Evolutionary conservation across 306 rosid genomes (phyloP), one percentile per base, ranked within the genome.

Genomic region (Vigna mungo): DNA sequence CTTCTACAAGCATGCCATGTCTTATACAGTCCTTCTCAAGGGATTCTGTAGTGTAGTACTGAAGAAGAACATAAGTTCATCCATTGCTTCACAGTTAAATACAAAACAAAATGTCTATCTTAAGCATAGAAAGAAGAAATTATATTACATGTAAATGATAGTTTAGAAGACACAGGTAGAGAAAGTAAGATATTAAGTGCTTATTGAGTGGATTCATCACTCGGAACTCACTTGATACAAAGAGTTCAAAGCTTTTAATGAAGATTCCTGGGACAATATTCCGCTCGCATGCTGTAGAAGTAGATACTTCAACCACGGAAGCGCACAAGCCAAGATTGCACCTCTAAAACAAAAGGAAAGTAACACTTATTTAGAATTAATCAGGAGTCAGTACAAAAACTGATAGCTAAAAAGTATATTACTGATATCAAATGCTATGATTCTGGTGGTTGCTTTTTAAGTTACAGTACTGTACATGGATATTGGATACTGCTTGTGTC

Each of bases 221-320:
- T 14, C 18, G 48, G 27, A 44, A 71, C 84, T 66, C 36, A 92
- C 97, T 89, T 88, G 93, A 86, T 85, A 86, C 78, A 92, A 73
- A 56, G 92, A 88, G 81, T 92, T 92, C 76, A 88, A 84, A 56
- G 86, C 79, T 20, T 72, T 68, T 10, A 87, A 70, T 60, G 96
- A 91, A 72, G 85, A 83, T 77, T 89, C 90, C 74, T 81, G 90
- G 54, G 96, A 89, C 84, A 83, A 75, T 62, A 91, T 86, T 30
- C 84, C 87, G 60, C 88, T 90, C 9, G 92, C 85, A 67, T 92
- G 97, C 75, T 86, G 89, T 54, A 92, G 85, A 75, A 87, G 89
- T 30, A 92, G 80, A 82, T 79, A 77, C 84, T 85, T 85, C 32
- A 88, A 79, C 96, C 96, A 90, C 21, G 92, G 91, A 80, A 90